These are phyloP conservation scores for Penicillium corylophilum DNA, from an alignment of 2,329 filamentous ascomycete genomes.

Conservation along the genomic window DNA sequence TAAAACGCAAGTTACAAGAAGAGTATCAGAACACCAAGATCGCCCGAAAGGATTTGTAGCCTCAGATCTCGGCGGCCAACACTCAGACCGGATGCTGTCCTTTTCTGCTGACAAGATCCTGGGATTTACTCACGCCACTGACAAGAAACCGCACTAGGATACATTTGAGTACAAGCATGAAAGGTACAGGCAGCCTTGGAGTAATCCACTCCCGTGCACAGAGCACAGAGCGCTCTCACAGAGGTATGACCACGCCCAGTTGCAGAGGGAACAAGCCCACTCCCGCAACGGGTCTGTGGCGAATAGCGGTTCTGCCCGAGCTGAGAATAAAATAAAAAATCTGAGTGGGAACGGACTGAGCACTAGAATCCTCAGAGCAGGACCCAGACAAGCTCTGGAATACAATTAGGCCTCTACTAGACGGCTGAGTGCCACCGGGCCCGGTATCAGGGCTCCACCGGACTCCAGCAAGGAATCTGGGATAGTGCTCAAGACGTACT, in stretches of 20 bases:
- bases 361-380: slow-evolving; percentile 4
- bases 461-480: not conserved
- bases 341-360: slow-evolving; percentile 1
- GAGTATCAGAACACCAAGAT: slow-evolving; percentile 5
- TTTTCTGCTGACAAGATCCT: not conserved
- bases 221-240: slow-evolving; percentile 1
- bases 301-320: slow-evolving; percentile 18
- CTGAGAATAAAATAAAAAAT: slow-evolving; percentile 7
- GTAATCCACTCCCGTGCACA: not conserved
- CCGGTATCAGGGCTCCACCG: not conserved
- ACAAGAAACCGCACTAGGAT: not conserved
- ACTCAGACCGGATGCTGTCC: not conserved
- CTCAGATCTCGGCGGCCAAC: slow-evolving; percentile 11
- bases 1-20: slow-evolving; percentile 1
- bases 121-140: not conserved
- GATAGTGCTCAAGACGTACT: not conserved
- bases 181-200: not conserved
- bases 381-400: slow-evolving; percentile 3
- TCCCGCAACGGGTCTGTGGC: slow-evolving; percentile 12
- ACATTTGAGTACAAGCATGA: not conserved
- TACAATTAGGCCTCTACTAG: not conserved
- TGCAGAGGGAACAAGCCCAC: not conserved
- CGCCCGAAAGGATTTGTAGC: slow-evolving; percentile 9
- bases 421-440: not conserved
- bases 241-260: slow-evolving; percentile 4